Evolutionary conservation across 2,329 filamentous ascomycete genomes (phyloP).

Genomic region (Sporothrix mexicana): DNA sequence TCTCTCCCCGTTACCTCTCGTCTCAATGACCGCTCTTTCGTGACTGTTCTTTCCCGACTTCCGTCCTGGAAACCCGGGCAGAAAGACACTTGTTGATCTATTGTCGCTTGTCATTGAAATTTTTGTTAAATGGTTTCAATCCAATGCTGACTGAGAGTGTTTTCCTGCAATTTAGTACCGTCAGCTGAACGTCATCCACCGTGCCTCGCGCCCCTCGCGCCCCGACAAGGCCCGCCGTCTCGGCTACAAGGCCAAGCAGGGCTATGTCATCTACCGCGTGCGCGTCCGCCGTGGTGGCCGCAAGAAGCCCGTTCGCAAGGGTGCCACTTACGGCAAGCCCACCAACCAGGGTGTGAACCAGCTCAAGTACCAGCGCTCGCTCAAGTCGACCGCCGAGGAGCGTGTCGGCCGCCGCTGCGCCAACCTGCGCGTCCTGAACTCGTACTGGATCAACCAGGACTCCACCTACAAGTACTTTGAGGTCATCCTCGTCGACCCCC

Average conservation of each 20-base stretch:
- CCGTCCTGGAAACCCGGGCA: constrained; percentile 60
- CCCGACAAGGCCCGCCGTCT: constrained; percentile 99
- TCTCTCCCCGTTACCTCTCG: background rate
- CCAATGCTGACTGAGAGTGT: constrained; percentile 84
- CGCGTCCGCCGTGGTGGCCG: constrained; percentile 98
- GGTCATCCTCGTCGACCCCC: constrained; percentile 98
- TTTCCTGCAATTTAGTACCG: constrained; percentile 93
- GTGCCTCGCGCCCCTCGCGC: constrained; percentile 95
- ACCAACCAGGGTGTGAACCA: constrained; percentile 99
- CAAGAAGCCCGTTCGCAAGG: constrained; percentile 96
- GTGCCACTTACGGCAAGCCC: constrained; percentile 99
- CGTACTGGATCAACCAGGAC: constrained; percentile 99
- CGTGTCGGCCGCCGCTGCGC: constrained; percentile 98
- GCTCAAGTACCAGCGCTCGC: constrained; percentile 99
- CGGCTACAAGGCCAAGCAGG: constrained; percentile 99
- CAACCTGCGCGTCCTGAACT: constrained; percentile 99
- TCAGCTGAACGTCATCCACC: constrained; percentile 99
- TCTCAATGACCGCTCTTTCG: constrained; percentile 26
- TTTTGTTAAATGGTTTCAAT: constrained; percentile 26
- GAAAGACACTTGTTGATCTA: constrained; percentile 96
- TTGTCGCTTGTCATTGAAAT: constrained; percentile 33
- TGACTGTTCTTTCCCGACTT: constrained; percentile 36
- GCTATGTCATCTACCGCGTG: constrained; percentile 99
- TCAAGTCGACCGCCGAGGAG: constrained; percentile 97
- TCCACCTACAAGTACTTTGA: constrained; percentile 99